phyloP scores from a whole-genome alignment of 1,139 yeast species.

The Arxiozyma bovina region DNA sequence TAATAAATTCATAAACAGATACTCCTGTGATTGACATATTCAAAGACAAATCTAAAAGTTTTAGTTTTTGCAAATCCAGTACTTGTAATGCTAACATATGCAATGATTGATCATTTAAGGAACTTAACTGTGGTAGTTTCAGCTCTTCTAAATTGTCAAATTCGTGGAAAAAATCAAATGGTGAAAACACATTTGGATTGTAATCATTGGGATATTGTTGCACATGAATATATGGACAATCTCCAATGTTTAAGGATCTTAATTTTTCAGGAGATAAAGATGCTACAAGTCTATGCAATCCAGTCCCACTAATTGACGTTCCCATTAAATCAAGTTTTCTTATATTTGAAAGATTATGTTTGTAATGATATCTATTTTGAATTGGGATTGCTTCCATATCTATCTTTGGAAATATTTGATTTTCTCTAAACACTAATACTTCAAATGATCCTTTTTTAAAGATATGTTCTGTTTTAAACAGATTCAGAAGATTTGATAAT shows the following conservation, averaged over 20 bases:
- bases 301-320: constrained; percentile 23
- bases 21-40: constrained; percentile 28
- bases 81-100: constrained; percentile 13
- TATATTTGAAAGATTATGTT: constrained; percentile 15
- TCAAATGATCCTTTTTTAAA: constrained; percentile 11
- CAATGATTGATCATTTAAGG: constrained; percentile 18
- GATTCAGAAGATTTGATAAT: constrained; percentile 14
- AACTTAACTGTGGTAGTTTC: constrained; percentile 21
- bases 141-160: constrained; percentile 19
- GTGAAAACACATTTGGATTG: constrained; percentile 10
- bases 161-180: constrained; percentile 10
- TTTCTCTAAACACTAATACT: constrained; percentile 26
- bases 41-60: constrained; percentile 24
- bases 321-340: constrained; percentile 25
- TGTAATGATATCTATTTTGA: constrained; percentile 7
- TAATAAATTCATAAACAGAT: constrained; percentile 23
- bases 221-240: constrained; percentile 23
- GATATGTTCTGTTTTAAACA: constrained; percentile 12
- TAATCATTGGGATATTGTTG: constrained; percentile 7
- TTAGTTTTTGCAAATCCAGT: constrained; percentile 12
- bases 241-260: constrained; percentile 22
- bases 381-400: constrained; percentile 10
- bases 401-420: constrained; percentile 9
- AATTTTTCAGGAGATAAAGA: constrained; percentile 10
- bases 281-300: constrained; percentile 14